Conservation (phyloP, 306 rosid genomes). For the Benincasa hispida region DNA sequence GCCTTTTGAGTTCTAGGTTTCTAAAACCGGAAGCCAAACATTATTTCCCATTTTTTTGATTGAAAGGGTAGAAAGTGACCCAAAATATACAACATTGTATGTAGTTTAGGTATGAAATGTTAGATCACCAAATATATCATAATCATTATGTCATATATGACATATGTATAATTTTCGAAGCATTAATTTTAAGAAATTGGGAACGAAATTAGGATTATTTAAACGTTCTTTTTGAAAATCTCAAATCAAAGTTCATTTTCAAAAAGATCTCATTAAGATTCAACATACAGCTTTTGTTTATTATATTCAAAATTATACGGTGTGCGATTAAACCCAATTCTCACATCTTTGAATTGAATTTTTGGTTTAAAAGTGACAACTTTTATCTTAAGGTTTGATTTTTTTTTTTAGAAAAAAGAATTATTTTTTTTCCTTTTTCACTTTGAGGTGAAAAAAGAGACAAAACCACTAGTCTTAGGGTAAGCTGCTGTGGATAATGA, state of each 20-base stretch:
- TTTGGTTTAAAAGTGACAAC: not conserved
- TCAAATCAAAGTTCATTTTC: not conserved
- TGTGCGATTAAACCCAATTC: conserved; percentile 1
- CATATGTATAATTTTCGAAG: not conserved
- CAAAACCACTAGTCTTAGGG: not conserved
- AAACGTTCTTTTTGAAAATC: not conserved
- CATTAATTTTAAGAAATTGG: not conserved
- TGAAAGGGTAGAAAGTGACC: not conserved
- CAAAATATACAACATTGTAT: not conserved
- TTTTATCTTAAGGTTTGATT: not conserved
- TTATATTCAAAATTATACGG: not conserved
- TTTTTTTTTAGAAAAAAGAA: too few relatives aligned
- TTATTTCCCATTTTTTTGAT: not conserved
- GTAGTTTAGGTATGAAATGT: not conserved
- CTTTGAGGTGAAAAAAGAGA: conserved; percentile 2
- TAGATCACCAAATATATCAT: not conserved
- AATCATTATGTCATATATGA: not conserved
- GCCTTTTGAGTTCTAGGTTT: not conserved
- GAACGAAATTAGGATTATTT: not conserved
- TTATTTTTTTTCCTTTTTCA: not conserved
- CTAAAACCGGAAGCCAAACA: too few relatives aligned
- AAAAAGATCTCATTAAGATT: not conserved
- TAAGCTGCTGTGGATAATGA: not conserved
- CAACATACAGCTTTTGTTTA: not conserved
- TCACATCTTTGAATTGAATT: not conserved